Percentiles rank a stretch among this genome's conserved stretches.
These are phyloP conservation scores for Oryza brachyantha DNA, from an alignment of 176 grass and related monocot genomes.

Conservation along the genomic window DNA sequence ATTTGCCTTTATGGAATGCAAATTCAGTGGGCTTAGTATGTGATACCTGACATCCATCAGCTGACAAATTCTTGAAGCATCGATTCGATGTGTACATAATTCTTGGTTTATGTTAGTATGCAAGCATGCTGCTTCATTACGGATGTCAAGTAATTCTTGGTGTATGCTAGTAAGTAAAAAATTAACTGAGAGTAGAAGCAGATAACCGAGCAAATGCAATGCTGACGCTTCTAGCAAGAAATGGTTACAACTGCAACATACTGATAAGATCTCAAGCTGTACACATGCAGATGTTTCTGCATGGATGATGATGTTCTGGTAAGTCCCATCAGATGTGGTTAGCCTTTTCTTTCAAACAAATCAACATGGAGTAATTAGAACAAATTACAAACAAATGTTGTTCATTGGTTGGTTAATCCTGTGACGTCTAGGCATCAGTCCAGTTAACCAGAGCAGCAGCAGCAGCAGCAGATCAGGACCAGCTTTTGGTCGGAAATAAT, in stretches of 20 bases:
- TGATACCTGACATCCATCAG: neutral
- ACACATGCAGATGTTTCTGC: neutral
- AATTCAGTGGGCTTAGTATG: neutral
- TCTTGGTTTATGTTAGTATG: neutral
- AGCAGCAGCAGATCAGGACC: neutral
- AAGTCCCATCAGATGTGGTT: neutral
- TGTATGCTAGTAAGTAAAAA: neutral
- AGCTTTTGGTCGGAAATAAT: neutral
- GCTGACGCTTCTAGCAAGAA: neutral
- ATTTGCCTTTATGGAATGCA: neutral
- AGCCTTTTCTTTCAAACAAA: neutral
- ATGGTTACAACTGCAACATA: neutral
- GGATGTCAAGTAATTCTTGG: neutral
- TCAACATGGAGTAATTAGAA: neutral
- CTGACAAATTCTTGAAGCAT: neutral
- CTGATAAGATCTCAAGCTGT: neutral
- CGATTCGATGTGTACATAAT: neutral
- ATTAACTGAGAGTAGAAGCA: neutral
- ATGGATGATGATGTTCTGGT: neutral
- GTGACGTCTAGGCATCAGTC: neutral
- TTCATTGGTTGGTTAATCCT: neutral
- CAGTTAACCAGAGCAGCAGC: neutral
- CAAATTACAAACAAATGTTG: neutral
- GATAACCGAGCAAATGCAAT: neutral
- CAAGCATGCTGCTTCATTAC: neutral